Evolutionary conservation across 108 stramenopile genomes (phyloP).

Genomic region (Discostella pseudostelligera): DNA sequence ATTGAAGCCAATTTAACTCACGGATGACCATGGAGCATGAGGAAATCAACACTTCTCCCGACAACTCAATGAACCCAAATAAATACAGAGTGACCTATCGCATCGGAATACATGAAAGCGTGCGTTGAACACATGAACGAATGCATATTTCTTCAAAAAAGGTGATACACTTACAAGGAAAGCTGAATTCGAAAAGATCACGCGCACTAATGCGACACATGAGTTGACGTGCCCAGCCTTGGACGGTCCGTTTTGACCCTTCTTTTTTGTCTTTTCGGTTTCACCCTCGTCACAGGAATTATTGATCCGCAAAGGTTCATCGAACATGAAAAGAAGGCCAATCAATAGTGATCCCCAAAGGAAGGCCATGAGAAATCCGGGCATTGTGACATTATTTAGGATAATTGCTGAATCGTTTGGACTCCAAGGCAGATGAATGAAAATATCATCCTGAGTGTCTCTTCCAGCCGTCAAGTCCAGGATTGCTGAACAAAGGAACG

Average conservation of each 20-base stretch:
- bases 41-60: conserved; percentile 68
- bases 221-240: conserved; percentile 6
- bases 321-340: conserved; percentile 49
- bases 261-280: not conserved
- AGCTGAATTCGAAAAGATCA: conserved; percentile 53
- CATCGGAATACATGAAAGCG: not conserved
- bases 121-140: not conserved
- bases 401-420: conserved; percentile 50
- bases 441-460: conserved; percentile 50
- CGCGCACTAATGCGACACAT: conserved; percentile 8
- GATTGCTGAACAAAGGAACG: conserved; percentile 18
- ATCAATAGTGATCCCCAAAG: conserved; percentile 58
- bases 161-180: conserved; percentile 50
- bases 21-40: conserved; percentile 65
- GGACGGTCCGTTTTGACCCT: not conserved
- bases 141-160: not conserved
- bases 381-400: conserved; percentile 49
- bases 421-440: conserved; percentile 47
- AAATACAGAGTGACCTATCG: conserved; percentile 52
- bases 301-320: conserved; percentile 64
- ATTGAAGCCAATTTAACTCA: not conserved
- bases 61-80: conserved; percentile 56
- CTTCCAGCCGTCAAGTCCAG: conserved; percentile 54
- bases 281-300: not conserved
- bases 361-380: conserved; percentile 63